Conservation (phyloP, 2,329 filamentous ascomycete genomes). For the Chaetothyriales sp. region DNA sequence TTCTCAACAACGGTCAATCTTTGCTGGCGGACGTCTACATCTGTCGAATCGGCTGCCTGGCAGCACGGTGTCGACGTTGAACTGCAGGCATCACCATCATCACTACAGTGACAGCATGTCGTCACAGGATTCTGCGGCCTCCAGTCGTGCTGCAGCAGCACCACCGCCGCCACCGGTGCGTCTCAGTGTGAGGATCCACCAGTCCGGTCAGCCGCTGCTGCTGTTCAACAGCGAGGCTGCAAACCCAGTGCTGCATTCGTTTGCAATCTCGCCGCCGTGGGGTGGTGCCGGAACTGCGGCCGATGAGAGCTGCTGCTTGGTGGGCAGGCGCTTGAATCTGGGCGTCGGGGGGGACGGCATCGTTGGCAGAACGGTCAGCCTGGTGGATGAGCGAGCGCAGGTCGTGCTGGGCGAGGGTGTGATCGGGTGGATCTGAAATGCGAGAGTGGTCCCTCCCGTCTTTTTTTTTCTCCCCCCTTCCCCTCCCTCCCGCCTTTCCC, state of each 20-base stretch:
- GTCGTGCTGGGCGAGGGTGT: conserved; percentile 13
- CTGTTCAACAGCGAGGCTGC: neutral
- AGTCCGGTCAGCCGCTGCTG: conserved; percentile 2
- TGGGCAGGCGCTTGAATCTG: conserved; percentile 8
- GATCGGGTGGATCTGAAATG: conserved; percentile 13
- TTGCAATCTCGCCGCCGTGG: conserved; percentile 5
- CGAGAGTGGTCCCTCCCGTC: neutral
- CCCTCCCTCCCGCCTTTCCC: too few species aligned
- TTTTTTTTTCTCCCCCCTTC: too few species aligned
- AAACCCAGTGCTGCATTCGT: conserved; percentile 14
- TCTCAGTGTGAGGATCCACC: conserved; percentile 3
- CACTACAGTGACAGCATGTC: neutral
- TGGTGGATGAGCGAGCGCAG: conserved; percentile 5
- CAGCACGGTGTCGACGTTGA: neutral
- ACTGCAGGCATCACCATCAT: neutral
- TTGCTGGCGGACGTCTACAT: conserved; percentile 6
- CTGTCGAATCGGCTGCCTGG: conserved; percentile 7
- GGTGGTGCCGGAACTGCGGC: conserved; percentile 1
- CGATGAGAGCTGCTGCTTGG: neutral
- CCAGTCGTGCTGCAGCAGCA: neutral
- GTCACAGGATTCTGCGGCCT: conserved; percentile 1
- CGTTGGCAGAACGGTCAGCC: conserved; percentile 14
- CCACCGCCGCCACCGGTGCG: neutral
- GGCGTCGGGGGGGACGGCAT: conserved; percentile 16
- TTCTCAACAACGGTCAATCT: conserved; percentile 5